Conservation (phyloP, 176 grass and related monocot species). For the Panicum miliaceum region DNA sequence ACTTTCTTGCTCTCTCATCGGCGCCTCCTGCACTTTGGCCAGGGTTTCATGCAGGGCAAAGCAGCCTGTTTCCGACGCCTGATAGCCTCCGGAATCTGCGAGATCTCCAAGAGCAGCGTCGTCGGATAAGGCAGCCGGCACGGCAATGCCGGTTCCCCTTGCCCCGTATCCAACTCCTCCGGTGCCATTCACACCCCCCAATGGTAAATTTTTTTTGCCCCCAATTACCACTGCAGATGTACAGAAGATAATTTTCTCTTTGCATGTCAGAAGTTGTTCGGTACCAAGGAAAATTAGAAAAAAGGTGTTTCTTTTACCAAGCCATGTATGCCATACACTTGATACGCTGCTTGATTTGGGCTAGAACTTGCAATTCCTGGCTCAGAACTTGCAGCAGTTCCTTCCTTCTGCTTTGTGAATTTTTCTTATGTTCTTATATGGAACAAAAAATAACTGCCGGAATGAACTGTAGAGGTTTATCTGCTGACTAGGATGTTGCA, state of each 20-base stretch:
- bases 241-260: slow-evolving; percentile 15
- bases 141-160: slow-evolving; percentile 96
- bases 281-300: background rate
- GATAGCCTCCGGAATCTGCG: slow-evolving; percentile 8
- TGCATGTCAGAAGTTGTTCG: background rate
- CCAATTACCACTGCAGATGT: slow-evolving; percentile 18
- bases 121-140: slow-evolving; percentile 51
- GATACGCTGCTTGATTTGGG: background rate
- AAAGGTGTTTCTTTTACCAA: background rate
- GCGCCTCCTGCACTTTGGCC: background rate
- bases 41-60: slow-evolving; percentile 56
- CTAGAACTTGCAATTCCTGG: slow-evolving; percentile 21
- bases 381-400: slow-evolving; percentile 25
- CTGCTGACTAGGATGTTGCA: slow-evolving; percentile 22
- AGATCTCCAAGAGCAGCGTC: slow-evolving; percentile 10
- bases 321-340: background rate
- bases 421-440: background rate
- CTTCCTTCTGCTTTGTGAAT: background rate
- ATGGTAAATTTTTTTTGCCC: slow-evolving; percentile 60
- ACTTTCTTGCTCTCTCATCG: slow-evolving; percentile 24
- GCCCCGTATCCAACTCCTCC: slow-evolving; percentile 79
- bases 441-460: background rate
- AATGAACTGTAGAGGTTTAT: background rate
- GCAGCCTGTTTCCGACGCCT: slow-evolving; percentile 6
- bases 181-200: slow-evolving; percentile 72